phyloP scores from a whole-genome alignment of 345 rosid genomes.

The Trapa incisa region DNA sequence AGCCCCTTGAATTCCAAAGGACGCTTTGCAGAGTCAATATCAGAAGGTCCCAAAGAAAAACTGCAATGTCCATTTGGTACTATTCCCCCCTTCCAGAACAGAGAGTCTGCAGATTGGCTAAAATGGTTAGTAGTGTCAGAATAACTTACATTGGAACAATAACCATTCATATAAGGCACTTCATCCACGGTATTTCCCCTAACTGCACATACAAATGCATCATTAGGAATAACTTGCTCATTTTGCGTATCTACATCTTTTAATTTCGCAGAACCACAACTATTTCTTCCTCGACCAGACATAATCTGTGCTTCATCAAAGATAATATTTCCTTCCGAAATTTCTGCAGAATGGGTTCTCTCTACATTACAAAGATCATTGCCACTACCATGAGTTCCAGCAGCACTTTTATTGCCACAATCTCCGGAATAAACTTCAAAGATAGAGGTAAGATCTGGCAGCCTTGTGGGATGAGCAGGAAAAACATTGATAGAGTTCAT shows the following conservation, averaged over 20 bases:
- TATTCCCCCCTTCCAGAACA: slow-evolving; percentile 35
- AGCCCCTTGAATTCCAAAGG: slow-evolving; percentile 25
- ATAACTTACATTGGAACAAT: slow-evolving; percentile 21
- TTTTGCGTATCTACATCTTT: slow-evolving; percentile 13
- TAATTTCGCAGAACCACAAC: slow-evolving; percentile 14
- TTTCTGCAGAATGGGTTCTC: slow-evolving; percentile 20
- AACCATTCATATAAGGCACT: slow-evolving; percentile 21
- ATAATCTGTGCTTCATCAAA: slow-evolving; percentile 27
- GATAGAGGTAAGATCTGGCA: slow-evolving; percentile 14
- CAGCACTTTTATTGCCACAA: slow-evolving; percentile 6
- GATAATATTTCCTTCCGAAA: slow-evolving; percentile 17
- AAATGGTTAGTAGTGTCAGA: slow-evolving; percentile 30
- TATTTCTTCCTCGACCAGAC: slow-evolving; percentile 20
- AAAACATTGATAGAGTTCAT: slow-evolving; percentile 4
- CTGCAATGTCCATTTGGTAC: slow-evolving; percentile 22
- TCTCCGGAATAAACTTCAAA: slow-evolving; percentile 11
- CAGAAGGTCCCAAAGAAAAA: slow-evolving; percentile 21
- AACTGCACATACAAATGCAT: slow-evolving; percentile 13
- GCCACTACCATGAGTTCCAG: slow-evolving; percentile 10
- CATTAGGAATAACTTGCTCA: slow-evolving; percentile 15
- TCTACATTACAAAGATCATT: slow-evolving; percentile 11
- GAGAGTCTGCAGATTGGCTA: slow-evolving; percentile 38
- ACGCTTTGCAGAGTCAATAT: slow-evolving; percentile 14
- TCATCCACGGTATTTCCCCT: slow-evolving; percentile 17
- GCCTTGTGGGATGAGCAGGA: slow-evolving; percentile 15